Base-by-base conservation (phyloP, 2,329 filamentous ascomycete genomes). In the Colletotrichum musicola region DNA sequence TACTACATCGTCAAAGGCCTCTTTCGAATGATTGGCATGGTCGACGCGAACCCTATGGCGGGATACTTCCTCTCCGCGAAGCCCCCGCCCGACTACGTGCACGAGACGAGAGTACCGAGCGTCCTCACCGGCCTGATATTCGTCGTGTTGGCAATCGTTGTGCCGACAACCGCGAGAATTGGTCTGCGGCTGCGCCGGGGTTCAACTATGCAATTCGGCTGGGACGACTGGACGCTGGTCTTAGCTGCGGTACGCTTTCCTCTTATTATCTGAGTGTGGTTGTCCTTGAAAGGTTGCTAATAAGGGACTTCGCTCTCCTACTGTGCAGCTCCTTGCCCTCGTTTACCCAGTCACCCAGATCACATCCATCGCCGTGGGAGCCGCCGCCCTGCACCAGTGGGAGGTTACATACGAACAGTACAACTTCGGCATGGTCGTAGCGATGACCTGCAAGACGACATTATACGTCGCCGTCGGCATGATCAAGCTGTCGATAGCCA, bases 401-500 rank as follows among this genome's bases (percentile, higher is more conserved):
- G 76, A 79, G 53, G 64, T 74, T 7, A 79, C 78, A 0, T 80
- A 80, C 38, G 72, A 75, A 22, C 74, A 80, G 47, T 75, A 76
- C 56, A 71, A 74, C 30, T 56, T 72, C 51, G 77, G 75, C 64
- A 70, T 75, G 65, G 72, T 73, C 35, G 72, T 71, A 10, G 64
- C 68, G 6, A 65, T 73, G 20, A 68, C 71, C 61, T 35, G 58
- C 44, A 73, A 74, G 49, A 63, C 73, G 20, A 57, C 78, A 12
- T 78, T 77, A 67, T 78, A 73, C 56, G 59, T 74, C 22, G 72
- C 73, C 4, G 72, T 79, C 5, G 78, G 78, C n/a, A 69, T 80
- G 30, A 75, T 79, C 63, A 80, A 81, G 62, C 73, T 79, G 20
- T 79, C 77, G 4, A 79, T 81, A n/a, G 73, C 74, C 9, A 71